These are phyloP conservation scores for Cajanus cajan DNA, from an alignment of 306 rosid genomes.

Conservation along the genomic window DNA sequence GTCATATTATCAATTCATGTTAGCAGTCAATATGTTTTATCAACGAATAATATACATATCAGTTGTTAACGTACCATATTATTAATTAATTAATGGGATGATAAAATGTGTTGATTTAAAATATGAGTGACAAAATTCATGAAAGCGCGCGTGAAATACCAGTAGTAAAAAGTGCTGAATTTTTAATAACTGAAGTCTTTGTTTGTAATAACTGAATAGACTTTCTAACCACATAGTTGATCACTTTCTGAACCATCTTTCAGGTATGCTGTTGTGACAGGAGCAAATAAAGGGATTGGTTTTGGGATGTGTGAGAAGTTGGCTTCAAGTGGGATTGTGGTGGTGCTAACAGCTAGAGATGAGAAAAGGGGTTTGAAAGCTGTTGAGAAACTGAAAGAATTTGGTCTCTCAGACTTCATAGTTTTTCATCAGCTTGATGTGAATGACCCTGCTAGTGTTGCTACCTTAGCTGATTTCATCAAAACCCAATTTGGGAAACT, in stretches of 20 bases:
- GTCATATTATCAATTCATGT: too few species aligned
- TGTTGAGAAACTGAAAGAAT: conserved; percentile 22
- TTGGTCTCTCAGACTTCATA: conserved; percentile 14
- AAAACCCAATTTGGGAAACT: conserved; percentile 38
- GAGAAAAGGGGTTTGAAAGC: conserved; percentile 37
- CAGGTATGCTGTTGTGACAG: conserved; percentile 49
- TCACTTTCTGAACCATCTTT: background rate
- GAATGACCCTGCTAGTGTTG: conserved; percentile 34
- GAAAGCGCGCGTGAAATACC: too few species aligned
- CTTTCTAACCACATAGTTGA: background rate
- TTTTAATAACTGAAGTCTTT: background rate
- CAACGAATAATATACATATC: too few species aligned
- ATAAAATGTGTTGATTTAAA: too few species aligned
- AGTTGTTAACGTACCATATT: too few species aligned
- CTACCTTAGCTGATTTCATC: conserved; percentile 36
- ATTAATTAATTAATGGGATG: too few species aligned
- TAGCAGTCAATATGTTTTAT: too few species aligned
- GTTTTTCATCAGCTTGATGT: conserved; percentile 50
- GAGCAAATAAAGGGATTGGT: conserved; percentile 46
- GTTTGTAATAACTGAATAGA: background rate
- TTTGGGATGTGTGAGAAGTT: conserved; percentile 40
- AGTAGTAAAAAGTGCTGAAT: too few species aligned
- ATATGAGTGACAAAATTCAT: too few species aligned
- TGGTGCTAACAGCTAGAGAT: conserved; percentile 43
- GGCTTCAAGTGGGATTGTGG: conserved; percentile 33